Base-by-base conservation (phyloP, 2,329 filamentous ascomycete species). In the Sarocladium kiliense region DNA sequence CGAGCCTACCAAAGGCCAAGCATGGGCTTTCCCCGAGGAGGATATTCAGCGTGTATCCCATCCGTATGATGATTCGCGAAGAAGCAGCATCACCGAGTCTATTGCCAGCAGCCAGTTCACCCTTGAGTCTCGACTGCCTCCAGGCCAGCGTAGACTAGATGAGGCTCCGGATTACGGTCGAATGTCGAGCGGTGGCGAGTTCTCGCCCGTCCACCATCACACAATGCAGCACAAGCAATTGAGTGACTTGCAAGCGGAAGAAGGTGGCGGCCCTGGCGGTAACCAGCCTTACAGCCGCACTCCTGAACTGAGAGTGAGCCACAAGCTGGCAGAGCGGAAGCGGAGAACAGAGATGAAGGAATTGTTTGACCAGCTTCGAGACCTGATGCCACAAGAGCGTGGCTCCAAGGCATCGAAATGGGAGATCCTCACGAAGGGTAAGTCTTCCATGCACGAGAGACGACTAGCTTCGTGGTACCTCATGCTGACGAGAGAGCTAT, bases 331-430 rank as follows among this genome's bases (percentile, higher is more conserved):
- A 0, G 89, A 94, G 71, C 80, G 89, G 36, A 94, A 94, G 73
- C 81, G 89, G 37, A 78, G 89, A 58, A 92, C 89, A 9, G 89
- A 94, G 67, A 94, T 94, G 89, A 94, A 94, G 72, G 86, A 89
- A 64, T 73, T 94, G 0, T 94, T 94, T 65, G 89, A 94, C 61
- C 86, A 90, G 62, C 74, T 94, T 9, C 83, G 90, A 61, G 86
- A 88, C 61, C 76, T 91, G 36, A 86, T 93, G 73, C 89, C 89
- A 1, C 87, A 91, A 62, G 89, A 90, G 63, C 83, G 89, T 16
- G 89, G 89, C 1, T 87, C 87, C 23, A 95, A 94, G 68, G 89
- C 89, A 0, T 92, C 88, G 61, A 95, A 95, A 63, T 95, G 89
- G 89, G 89, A 95, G 63, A 91, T 93, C 50, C 68, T 95, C 16